Conservation (phyloP, 352 stramenopile genomes). For the Hyaloperonospora arabidopsidis region DNA sequence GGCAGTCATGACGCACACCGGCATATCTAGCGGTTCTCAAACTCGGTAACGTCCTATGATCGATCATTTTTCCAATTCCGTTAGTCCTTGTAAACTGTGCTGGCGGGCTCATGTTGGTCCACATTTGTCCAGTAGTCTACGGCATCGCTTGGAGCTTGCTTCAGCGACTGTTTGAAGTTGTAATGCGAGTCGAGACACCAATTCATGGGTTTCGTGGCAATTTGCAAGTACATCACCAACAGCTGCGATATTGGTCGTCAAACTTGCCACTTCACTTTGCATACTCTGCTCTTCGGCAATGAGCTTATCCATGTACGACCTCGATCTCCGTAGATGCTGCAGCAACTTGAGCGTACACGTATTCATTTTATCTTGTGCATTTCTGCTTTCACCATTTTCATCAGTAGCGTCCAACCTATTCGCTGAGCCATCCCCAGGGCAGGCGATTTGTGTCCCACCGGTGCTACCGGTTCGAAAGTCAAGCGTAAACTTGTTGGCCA, state of each 20-base stretch:
- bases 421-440: conserved; percentile 49
- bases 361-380: conserved; percentile 36
- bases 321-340: conserved; percentile 51
- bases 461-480: conserved; percentile 32
- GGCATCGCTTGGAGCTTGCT: conserved; percentile 25
- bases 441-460: conserved; percentile 34
- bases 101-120: neutral
- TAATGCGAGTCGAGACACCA: conserved; percentile 31
- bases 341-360: conserved; percentile 49
- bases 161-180: conserved; percentile 34
- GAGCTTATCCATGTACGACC: conserved; percentile 60
- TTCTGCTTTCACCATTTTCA: conserved; percentile 24
- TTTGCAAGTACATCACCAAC: conserved; percentile 29
- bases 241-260: conserved; percentile 25
- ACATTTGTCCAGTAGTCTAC: conserved; percentile 26
- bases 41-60: too few species aligned
- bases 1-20: too few species aligned
- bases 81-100: too few species aligned
- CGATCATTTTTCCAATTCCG: too few species aligned
- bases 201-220: conserved; percentile 30
- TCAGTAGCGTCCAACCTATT: conserved; percentile 17
- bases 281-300: conserved; percentile 40
- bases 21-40: too few species aligned
- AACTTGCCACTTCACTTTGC: conserved; percentile 34
- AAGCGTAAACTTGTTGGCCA: conserved; percentile 51